Evolutionary conservation across 345 rosid species (phyloP).

Genomic region (Pugionium dolabratum): DNA sequence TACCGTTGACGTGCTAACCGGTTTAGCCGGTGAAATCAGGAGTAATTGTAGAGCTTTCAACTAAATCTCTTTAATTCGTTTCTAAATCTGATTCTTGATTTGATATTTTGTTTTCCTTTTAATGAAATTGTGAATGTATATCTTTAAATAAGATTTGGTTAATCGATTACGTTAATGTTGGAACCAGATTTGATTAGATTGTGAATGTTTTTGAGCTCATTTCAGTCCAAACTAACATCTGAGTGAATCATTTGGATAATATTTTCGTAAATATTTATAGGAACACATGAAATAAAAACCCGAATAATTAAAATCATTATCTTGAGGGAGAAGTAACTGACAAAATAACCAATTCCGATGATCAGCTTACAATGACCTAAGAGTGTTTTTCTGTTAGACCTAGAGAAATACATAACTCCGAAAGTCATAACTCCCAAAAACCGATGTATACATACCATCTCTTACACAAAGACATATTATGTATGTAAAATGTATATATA

Average conservation of each 20-base stretch:
- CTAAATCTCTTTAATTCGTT: constrained; percentile 18
- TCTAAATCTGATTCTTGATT: neutral
- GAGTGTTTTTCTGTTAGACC: too few species aligned
- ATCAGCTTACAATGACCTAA: too few species aligned
- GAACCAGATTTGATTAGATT: constrained; percentile 4
- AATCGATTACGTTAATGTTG: constrained; percentile 14
- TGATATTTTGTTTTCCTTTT: constrained; percentile 1
- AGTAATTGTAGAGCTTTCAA: constrained; percentile 60
- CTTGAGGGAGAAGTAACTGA: constrained; percentile 23
- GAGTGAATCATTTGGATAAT: neutral
- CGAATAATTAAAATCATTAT: neutral
- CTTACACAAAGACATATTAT: too few species aligned
- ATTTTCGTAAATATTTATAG: neutral
- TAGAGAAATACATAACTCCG: too few species aligned
- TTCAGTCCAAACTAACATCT: neutral
- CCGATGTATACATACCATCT: too few species aligned
- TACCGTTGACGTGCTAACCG: constrained; percentile 53
- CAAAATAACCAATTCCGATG: too few species aligned
- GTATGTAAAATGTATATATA: too few species aligned
- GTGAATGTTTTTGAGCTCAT: neutral
- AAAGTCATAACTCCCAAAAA: too few species aligned
- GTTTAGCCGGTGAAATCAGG: constrained; percentile 64
- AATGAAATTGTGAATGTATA: constrained; percentile 17
- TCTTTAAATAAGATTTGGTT: constrained; percentile 13
- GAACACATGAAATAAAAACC: neutral